Evolutionary conservation across 176 grass and related monocot species (phyloP).

Genomic region (Zea luxurians): DNA sequence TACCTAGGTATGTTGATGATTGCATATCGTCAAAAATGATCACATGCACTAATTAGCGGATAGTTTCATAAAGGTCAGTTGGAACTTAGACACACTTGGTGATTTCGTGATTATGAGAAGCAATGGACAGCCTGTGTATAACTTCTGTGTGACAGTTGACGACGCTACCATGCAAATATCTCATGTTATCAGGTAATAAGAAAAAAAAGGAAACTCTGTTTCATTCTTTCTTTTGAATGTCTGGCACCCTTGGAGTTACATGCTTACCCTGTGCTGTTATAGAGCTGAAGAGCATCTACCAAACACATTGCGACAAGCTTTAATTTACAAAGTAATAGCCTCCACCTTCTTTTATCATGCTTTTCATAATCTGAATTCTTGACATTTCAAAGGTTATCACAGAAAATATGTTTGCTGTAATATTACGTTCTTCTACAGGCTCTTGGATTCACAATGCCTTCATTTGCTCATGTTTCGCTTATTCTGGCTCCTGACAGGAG

Average conservation of each 20-base stretch:
- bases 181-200: conserved; percentile 78
- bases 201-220: neutral
- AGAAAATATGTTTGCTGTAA: neutral
- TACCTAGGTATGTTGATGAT: neutral
- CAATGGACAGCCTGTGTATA: conserved; percentile 98
- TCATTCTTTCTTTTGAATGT: conserved; percentile 29
- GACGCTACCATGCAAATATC: conserved; percentile 94
- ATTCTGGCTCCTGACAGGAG: conserved; percentile 99
- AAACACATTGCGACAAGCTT: conserved; percentile 92
- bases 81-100: conserved; percentile 87
- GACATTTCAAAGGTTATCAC: conserved; percentile 1
- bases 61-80: conserved; percentile 98
- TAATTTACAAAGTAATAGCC: conserved; percentile 85
- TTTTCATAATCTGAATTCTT: neutral
- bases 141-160: conserved; percentile 98
- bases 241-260: neutral
- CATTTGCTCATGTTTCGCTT: conserved; percentile 96
- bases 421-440: conserved; percentile 49
- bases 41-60: conserved; percentile 54
- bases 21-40: conserved; percentile 17
- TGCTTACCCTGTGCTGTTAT: conserved; percentile 20
- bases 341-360: conserved; percentile 1
- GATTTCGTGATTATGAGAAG: conserved; percentile 99
- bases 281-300: conserved; percentile 99
- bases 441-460: conserved; percentile 94